These are phyloP conservation scores for Torrubiella hemipterigena DNA, from an alignment of 2,329 filamentous ascomycete species.

Conservation along the genomic window DNA sequence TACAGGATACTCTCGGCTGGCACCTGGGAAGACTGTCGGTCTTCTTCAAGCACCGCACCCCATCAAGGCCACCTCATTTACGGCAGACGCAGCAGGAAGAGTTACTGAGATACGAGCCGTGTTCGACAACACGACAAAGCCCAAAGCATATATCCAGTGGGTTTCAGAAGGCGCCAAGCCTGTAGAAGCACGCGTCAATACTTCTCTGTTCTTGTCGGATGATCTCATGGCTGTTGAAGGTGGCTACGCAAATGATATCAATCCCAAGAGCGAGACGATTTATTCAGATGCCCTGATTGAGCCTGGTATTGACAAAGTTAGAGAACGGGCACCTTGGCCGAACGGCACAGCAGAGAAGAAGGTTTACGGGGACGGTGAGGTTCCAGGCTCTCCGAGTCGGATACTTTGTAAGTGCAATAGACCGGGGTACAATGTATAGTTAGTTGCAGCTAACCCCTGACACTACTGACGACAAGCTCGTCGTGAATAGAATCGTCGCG, in stretches of 20 bases:
- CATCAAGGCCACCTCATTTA: conserved; percentile 60
- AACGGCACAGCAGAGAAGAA: conserved; percentile 57
- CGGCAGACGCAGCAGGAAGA: conserved; percentile 50
- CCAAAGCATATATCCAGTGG: conserved; percentile 80
- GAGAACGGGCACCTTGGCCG: conserved; percentile 63
- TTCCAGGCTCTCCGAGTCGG: conserved; percentile 82
- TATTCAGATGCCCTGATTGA: conserved; percentile 66
- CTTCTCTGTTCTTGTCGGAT: conserved; percentile 69
- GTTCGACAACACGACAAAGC: conserved; percentile 55
- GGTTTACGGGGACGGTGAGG: conserved; percentile 53
- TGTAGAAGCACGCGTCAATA: conserved; percentile 64
- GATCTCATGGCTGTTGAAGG: conserved; percentile 63
- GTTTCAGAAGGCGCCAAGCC: conserved; percentile 52
- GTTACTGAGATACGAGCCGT: conserved; percentile 52
- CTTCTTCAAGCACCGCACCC: conserved; percentile 61
- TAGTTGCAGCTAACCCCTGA: conserved; percentile 32
- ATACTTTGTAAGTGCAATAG: conserved; percentile 48
- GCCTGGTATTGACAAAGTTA: conserved; percentile 64
- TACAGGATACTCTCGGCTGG: conserved; percentile 68
- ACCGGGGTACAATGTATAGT: neutral
- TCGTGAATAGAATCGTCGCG: conserved; percentile 79
- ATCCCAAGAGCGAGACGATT: conserved; percentile 65
- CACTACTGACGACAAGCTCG: conserved; percentile 55
- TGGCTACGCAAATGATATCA: conserved; percentile 72
- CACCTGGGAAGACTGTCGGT: conserved; percentile 66